Conservation (phyloP, 352 stramenopile species). For the Phytophthora citrophthora region DNA sequence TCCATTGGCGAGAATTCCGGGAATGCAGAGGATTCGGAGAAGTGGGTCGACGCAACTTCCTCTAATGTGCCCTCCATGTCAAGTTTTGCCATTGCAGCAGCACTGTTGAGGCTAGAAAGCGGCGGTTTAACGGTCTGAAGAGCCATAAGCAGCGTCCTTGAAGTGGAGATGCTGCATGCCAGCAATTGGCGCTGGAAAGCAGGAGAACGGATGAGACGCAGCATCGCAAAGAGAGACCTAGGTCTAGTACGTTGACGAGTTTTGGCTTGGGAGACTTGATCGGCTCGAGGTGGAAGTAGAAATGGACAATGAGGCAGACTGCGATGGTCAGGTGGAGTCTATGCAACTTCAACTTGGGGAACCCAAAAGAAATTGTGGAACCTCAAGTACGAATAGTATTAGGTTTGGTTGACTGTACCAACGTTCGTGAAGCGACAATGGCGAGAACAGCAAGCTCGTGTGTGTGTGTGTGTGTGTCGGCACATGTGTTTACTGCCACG, state of each 20-base stretch:
- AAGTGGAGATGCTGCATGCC: slow-evolving; percentile 12
- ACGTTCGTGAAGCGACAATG: too few species aligned
- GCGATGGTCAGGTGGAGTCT: neutral
- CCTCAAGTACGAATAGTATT: too few species aligned
- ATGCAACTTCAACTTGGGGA: slow-evolving; percentile 28
- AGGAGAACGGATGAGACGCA: slow-evolving; percentile 16
- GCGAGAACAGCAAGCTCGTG: too few species aligned
- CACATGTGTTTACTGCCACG: too few species aligned
- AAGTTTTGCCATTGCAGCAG: slow-evolving; percentile 29
- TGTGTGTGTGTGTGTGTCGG: too few species aligned
- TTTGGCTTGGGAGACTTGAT: neutral
- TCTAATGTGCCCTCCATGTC: slow-evolving; percentile 47
- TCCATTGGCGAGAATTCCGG: slow-evolving; percentile 64
- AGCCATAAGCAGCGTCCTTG: slow-evolving; percentile 5
- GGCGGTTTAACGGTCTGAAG: slow-evolving; percentile 15
- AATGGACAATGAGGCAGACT: slow-evolving; percentile 1
- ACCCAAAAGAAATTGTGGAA: neutral
- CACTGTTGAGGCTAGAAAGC: slow-evolving; percentile 34
- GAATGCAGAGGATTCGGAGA: slow-evolving; percentile 70
- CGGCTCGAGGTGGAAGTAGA: neutral
- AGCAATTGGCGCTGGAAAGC: slow-evolving; percentile 16
- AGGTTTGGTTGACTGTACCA: too few species aligned
- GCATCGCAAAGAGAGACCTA: slow-evolving; percentile 6
- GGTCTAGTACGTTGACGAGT: neutral
- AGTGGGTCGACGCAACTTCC: slow-evolving; percentile 49